Conservation (phyloP, 306 rosid genomes). For the Trifolium subterraneum region DNA sequence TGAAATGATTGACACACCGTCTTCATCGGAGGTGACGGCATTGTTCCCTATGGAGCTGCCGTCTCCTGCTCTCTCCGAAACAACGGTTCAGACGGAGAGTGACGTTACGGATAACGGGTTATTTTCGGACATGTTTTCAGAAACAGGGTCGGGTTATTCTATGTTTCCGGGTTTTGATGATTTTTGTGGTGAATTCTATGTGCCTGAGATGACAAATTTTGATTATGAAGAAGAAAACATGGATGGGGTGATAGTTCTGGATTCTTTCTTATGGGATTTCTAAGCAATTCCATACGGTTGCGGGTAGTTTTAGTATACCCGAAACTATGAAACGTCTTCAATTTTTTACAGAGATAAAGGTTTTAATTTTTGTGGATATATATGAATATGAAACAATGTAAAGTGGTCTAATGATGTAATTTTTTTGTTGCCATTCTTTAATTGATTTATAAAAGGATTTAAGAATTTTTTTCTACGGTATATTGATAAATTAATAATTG, state of each 20-base stretch:
- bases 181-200: constrained; percentile 39
- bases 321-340: too few relatives aligned
- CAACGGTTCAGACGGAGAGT: constrained; percentile 43
- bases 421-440: too few relatives aligned
- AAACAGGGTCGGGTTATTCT: constrained; percentile 56
- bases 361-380: too few relatives aligned
- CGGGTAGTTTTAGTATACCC: not conserved
- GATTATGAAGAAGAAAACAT: constrained; percentile 58
- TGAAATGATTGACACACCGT: not conserved
- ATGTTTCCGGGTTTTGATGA: constrained; percentile 66
- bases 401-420: too few relatives aligned
- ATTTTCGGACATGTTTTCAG: constrained; percentile 41
- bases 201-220: constrained; percentile 38
- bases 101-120: constrained; percentile 33
- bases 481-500: too few relatives aligned
- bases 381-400: too few relatives aligned
- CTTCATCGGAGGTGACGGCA: not conserved
- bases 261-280: constrained; percentile 77
- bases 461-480: too few relatives aligned
- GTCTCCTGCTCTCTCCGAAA: constrained; percentile 57
- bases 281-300: not conserved
- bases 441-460: too few relatives aligned
- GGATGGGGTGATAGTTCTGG: constrained; percentile 47
- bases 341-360: too few relatives aligned
- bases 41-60: constrained; percentile 5